Percentiles rank a stretch among this genome's conserved stretches.
phyloP scores from a whole-genome alignment of 208 protist species.

The Acanthamoeba rhysodes region DNA sequence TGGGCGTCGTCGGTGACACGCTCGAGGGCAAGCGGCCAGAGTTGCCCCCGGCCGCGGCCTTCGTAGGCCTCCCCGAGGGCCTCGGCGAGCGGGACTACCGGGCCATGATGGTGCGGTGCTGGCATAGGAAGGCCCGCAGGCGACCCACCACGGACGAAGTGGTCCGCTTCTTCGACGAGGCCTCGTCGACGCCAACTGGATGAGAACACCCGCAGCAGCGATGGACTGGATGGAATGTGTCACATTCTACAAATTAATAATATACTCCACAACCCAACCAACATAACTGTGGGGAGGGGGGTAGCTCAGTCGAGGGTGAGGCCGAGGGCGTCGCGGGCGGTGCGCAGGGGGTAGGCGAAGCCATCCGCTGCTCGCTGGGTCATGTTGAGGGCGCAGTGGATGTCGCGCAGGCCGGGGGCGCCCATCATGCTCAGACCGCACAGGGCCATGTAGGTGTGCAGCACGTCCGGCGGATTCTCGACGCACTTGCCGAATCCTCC shows the following conservation, averaged over 20 bases:
- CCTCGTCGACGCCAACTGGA: no score
- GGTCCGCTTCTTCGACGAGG: neutral
- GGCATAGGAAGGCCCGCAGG: neutral
- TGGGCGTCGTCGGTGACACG: no score
- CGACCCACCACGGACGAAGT: neutral
- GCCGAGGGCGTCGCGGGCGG: neutral
- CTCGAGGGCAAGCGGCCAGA: no score
- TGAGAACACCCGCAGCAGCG: no score
- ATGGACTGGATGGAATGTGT: no score
- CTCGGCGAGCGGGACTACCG: neutral
- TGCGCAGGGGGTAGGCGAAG: neutral
- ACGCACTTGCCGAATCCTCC: conserved; percentile 80
- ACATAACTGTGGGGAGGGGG: no score
- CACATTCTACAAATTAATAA: no score
- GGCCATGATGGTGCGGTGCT: neutral
- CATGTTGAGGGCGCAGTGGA: conserved; percentile 1
- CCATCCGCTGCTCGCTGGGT: conserved; percentile 8
- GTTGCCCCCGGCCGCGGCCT: no score
- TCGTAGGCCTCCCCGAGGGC: no score
- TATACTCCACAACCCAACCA: no score
- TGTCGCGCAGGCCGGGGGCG: neutral
- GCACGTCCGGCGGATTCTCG: conserved; percentile 82
- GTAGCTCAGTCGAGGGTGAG: neutral
- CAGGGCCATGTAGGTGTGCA: conserved; percentile 87
- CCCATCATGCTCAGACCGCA: conserved; percentile 79